Base-by-base conservation (phyloP, 2,329 filamentous ascomycete genomes). In the Colletotrichum orchidophilum region DNA sequence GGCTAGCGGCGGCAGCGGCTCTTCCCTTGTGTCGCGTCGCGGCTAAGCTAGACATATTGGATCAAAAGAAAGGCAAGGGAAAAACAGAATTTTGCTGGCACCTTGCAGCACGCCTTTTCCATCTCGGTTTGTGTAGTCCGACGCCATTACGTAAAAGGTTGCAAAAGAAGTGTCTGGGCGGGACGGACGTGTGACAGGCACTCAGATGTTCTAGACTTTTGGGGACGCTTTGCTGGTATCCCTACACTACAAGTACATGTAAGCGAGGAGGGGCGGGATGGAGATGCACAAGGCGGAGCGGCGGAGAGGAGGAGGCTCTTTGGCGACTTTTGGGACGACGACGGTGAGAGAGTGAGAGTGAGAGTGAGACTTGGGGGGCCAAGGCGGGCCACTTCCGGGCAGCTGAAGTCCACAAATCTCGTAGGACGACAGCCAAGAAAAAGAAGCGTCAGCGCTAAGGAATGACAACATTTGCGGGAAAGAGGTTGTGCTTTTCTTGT, bases 111-210 rank as follows among this genome's bases (percentile, higher is more conserved):
- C 31, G 29, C 31, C 53, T 54, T 31, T 39, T 46, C 33, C 57
- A 63, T n/a, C 54, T n/a, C n/a, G 24, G 35, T n/a, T 29, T 46
- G 21, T 2, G n/a, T 4, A 49, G 18, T 9, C 0, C 50, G 46
- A 18, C 39, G 63, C 63, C 49, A 58, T 70, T 70, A 67, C 15
- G 64, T 63, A 68, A 71, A 39, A 63, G 33, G 15, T 42, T 46
- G 15, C 13, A 35, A 54, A 52, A 11, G 21, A 11, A 18, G 18
- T 29, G 18, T 33, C 18, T 53, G 50, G 50, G 39, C 18, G 13
- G 52, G 33, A n/a, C 42, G 12, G 12, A 18, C 3, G 33, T 39
- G 35, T 46, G 6, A 15, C 15, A 46, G 29, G 29, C 54, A 57
- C 12, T 11, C 3, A 4, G 11, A 46, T 9, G 39, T 53, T 70